Conservation (phyloP, 345 rosid genomes). For the Psidium friedrichsthalianum region DNA sequence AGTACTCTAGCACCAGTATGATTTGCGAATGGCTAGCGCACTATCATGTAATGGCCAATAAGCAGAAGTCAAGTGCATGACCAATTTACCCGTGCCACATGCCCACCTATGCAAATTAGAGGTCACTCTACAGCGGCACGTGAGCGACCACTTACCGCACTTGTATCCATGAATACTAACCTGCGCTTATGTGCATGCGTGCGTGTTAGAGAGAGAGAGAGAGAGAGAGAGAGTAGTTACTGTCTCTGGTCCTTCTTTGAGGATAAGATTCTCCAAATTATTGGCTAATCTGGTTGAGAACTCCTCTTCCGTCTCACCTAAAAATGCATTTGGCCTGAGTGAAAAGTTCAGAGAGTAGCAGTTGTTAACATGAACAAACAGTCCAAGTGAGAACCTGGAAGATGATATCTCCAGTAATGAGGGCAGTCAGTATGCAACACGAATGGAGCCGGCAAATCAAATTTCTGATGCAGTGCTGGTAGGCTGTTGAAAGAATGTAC, state of each 20-base stretch:
- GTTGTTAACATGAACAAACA: neutral
- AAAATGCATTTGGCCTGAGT: neutral
- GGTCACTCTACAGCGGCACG: neutral
- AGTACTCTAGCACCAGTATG: neutral
- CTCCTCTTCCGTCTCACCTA: constrained; percentile 94
- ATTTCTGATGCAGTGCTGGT: constrained; percentile 80
- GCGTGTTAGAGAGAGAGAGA: neutral
- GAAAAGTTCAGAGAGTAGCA: neutral
- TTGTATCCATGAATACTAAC: neutral
- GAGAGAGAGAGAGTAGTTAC: constrained; percentile 21
- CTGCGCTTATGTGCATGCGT: neutral
- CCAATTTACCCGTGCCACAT: neutral
- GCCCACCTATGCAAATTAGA: neutral
- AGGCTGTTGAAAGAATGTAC: constrained; percentile 26
- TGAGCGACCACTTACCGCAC: neutral
- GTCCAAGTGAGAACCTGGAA: constrained; percentile 43
- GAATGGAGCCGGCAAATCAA: constrained; percentile 95
- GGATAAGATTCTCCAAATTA: constrained; percentile 75
- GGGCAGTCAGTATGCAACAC: constrained; percentile 93
- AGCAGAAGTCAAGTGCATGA: neutral
- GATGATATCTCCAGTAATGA: constrained; percentile 96
- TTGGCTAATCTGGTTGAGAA: constrained; percentile 85
- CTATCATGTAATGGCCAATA: neutral
- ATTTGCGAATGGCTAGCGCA: neutral
- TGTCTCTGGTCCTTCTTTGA: constrained; percentile 96